These are phyloP conservation scores for Pestalotiopsis sp. DNA, from an alignment of 2,329 filamentous ascomycete species.

Conservation along the genomic window DNA sequence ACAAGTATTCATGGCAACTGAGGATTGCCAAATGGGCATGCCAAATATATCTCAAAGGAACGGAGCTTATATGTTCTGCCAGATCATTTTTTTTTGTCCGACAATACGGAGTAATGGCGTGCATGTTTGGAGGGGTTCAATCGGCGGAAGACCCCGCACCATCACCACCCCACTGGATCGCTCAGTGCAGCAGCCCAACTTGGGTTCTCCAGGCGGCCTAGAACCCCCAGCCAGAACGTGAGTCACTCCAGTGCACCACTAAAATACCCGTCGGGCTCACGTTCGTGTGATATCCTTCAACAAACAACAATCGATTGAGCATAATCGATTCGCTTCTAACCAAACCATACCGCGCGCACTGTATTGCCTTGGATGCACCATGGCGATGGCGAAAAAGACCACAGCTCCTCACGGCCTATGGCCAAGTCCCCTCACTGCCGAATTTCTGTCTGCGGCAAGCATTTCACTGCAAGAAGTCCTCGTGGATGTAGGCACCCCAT, in stretches of 20 bases:
- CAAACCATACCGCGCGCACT: too few relatives aligned
- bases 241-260: background rate
- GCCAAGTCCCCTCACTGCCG: background rate
- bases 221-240: background rate
- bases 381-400: background rate
- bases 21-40: too few relatives aligned
- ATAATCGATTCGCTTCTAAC: too few relatives aligned
- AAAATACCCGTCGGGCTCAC: background rate
- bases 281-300: background rate
- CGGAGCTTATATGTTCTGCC: too few relatives aligned
- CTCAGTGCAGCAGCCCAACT: background rate
- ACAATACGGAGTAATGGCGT: too few relatives aligned
- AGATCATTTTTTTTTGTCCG: too few relatives aligned
- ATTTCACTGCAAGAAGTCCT: background rate
- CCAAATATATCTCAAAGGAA: too few relatives aligned
- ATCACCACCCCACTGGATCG: background rate
- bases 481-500: background rate
- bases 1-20: too few relatives aligned
- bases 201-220: background rate
- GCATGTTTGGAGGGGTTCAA: too few relatives aligned
- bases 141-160: too few relatives aligned
- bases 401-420: background rate
- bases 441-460: background rate
- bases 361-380: too few relatives aligned
- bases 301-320: background rate